These are phyloP conservation scores for Penicillium egyptiacum DNA, from an alignment of 495 filamentous ascomycete genomes.

Conservation along the genomic window DNA sequence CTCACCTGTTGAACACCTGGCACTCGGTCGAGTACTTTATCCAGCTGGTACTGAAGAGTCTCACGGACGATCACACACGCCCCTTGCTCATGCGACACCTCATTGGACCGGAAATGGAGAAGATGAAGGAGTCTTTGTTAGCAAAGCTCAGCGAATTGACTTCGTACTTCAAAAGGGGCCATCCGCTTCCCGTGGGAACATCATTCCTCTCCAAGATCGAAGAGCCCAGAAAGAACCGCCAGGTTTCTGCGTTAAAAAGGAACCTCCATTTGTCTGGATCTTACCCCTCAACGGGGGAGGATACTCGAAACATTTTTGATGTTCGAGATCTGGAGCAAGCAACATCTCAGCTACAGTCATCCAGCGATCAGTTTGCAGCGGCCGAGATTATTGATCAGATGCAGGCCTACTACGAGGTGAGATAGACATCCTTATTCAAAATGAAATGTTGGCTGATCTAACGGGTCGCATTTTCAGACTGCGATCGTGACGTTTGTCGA, in stretches of 20 bases:
- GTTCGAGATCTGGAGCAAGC: not conserved
- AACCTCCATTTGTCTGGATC: conserved; percentile 1
- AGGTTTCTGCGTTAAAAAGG: conserved; percentile 9
- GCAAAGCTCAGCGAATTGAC: conserved; percentile 46
- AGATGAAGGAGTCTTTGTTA: conserved; percentile 34
- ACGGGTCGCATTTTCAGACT: conserved; percentile 39
- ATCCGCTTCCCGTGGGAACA: conserved; percentile 47
- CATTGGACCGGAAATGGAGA: conserved; percentile 29
- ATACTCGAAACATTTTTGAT: not conserved
- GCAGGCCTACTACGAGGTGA: conserved; percentile 40
- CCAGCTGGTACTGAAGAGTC: conserved; percentile 25
- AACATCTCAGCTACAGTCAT: not conserved
- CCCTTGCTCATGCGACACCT: conserved; percentile 25
- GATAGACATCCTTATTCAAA: not conserved
- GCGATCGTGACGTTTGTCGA: conserved; percentile 62
- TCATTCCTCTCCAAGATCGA: conserved; percentile 36
- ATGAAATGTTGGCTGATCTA: not conserved
- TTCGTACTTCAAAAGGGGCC: conserved; percentile 39
- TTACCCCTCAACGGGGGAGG: not conserved
- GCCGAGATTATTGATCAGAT: conserved; percentile 35
- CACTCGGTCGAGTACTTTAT: conserved; percentile 32
- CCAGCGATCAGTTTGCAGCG: conserved; percentile 22
- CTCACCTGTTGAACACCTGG: conserved; percentile 26
- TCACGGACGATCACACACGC: conserved; percentile 35
- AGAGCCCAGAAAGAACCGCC: conserved; percentile 24